These are phyloP conservation scores for Ophiostoma australiae DNA, from an alignment of 2,329 filamentous ascomycete species.

Conservation along the genomic window DNA sequence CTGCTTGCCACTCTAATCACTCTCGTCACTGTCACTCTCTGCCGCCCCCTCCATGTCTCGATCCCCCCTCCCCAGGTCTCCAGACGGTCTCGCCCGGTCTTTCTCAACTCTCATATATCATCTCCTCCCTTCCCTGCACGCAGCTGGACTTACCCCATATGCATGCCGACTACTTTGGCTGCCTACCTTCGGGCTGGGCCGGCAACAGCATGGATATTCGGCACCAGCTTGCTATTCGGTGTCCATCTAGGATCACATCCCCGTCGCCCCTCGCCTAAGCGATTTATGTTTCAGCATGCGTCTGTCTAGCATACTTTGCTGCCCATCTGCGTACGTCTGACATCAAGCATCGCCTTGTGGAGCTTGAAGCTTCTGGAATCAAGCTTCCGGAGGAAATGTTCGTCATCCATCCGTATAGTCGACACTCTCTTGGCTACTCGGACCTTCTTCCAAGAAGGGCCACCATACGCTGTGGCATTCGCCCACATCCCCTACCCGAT, in stretches of 20 bases:
- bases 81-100: neutral
- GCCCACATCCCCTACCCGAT: neutral
- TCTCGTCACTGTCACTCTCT: slow-evolving; percentile 1
- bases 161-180: neutral
- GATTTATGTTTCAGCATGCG: too few relatives aligned
- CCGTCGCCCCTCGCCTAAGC: neutral
- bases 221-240: neutral
- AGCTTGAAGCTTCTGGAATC: neutral
- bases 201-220: neutral
- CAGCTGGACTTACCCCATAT: neutral
- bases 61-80: neutral
- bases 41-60: slow-evolving; percentile 7
- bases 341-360: neutral
- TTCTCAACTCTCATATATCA: neutral
- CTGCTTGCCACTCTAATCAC: neutral
- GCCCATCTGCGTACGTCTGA: neutral
- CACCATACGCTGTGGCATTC: neutral
- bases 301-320: neutral
- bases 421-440: neutral
- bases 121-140: neutral
- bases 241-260: neutral
- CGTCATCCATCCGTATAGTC: neutral
- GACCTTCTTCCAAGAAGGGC: slow-evolving; percentile 7
- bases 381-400: neutral
- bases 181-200: neutral